Conservation (phyloP, 768 basidiomycete genomes). For the Amanita rimosa region DNA sequence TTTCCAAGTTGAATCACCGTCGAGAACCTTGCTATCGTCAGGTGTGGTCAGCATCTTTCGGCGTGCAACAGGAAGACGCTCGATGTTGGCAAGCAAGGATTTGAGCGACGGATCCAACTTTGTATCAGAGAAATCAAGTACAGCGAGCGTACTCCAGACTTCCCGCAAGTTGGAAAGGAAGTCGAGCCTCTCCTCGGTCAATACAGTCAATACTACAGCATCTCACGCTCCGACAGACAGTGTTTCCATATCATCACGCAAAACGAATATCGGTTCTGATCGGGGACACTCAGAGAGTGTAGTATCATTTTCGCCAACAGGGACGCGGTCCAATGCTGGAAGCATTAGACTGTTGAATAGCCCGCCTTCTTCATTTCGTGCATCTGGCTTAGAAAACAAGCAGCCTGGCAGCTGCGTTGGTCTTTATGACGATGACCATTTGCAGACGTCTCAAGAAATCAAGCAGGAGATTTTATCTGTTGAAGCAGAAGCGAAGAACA, state of each 20-base stretch:
- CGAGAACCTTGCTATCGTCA: conserved; percentile 40
- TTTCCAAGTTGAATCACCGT: conserved; percentile 35
- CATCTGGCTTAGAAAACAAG: conserved; percentile 25
- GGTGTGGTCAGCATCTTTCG: conserved; percentile 40
- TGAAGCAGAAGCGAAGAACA: conserved; percentile 57
- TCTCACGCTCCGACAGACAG: conserved; percentile 26
- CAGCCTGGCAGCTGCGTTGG: conserved; percentile 26
- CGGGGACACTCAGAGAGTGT: conserved; percentile 17
- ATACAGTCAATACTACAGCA: conserved; percentile 31
- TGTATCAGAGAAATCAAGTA: conserved; percentile 24
- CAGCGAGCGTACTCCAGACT: conserved; percentile 27
- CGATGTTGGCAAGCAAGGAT: conserved; percentile 25
- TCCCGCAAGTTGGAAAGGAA: conserved; percentile 32
- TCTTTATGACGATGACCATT: conserved; percentile 42
- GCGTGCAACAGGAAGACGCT: conserved; percentile 31
- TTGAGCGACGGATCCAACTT: conserved; percentile 38
- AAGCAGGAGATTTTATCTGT: conserved; percentile 55
- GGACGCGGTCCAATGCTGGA: conserved; percentile 31
- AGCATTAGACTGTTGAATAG: conserved; percentile 35
- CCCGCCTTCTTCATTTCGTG: conserved; percentile 51
- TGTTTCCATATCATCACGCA: conserved; percentile 33
- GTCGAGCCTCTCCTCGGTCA: conserved; percentile 37
- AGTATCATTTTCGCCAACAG: conserved; percentile 18
- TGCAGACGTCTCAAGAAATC: conserved; percentile 52
- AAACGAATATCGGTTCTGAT: conserved; percentile 17